Percentiles rank a stretch among this genome's conserved stretches.
These are phyloP conservation scores for Leonotis leonurus DNA, from an alignment of 257 asterid species.

Conservation along the genomic window DNA sequence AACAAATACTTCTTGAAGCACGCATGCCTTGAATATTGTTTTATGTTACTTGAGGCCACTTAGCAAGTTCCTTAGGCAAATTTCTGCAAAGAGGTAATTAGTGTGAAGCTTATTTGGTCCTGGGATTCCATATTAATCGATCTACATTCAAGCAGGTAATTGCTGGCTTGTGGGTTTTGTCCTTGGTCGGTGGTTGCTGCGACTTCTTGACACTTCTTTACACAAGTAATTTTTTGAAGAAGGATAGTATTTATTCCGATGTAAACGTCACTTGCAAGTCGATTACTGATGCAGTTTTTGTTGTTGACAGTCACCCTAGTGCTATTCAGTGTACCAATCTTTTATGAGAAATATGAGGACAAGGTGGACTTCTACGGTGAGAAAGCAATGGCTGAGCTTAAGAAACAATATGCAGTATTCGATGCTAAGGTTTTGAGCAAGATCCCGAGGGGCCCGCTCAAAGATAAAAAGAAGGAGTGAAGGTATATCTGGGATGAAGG, in stretches of 20 bases:
- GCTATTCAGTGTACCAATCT: conserved; percentile 62
- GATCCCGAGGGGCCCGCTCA: conserved; percentile 70
- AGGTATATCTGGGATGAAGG: no score
- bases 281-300: not conserved
- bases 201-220: conserved; percentile 80
- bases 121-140: not conserved
- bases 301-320: conserved; percentile 39
- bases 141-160: conserved; percentile 37
- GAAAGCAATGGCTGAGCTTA: conserved; percentile 63
- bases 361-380: conserved; percentile 55
- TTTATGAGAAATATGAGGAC: conserved; percentile 77
- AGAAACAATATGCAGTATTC: conserved; percentile 69
- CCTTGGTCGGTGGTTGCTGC: conserved; percentile 62
- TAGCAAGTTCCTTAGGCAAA: not conserved
- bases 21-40: not conserved
- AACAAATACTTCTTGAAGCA: no score
- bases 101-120: not conserved
- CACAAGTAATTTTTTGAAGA: conserved; percentile 35
- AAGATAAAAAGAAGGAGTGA: conserved; percentile 46
- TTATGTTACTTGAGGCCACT: not conserved
- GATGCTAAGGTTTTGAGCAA: conserved; percentile 68
- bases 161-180: conserved; percentile 67
- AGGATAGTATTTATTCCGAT: not conserved
- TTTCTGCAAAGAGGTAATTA: not conserved
- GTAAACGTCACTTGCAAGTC: not conserved